Evolutionary conservation across 163 green algal species (phyloP).

Genomic region (Chlamydomonas reinhardtii): DNA sequence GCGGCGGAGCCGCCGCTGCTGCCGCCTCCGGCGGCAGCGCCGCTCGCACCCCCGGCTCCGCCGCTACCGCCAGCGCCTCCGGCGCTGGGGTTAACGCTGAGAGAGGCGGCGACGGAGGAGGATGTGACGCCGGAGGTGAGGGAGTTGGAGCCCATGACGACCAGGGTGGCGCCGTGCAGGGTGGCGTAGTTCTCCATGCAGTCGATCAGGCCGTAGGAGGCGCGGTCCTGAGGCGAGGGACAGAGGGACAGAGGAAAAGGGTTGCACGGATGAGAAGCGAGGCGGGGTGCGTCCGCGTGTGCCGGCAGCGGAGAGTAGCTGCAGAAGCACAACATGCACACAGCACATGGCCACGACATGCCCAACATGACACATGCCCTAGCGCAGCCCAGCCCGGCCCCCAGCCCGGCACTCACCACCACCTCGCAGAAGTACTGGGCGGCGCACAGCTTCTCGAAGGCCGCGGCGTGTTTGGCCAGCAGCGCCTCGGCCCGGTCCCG

Average conservation of each 20-base stretch:
- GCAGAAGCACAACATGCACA: too few relatives aligned
- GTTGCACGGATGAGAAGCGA: too few relatives aligned
- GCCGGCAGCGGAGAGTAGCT: too few relatives aligned
- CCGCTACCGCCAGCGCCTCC: not conserved
- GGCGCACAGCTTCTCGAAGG: conserved; percentile 5
- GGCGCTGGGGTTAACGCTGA: not conserved
- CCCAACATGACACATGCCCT: too few relatives aligned
- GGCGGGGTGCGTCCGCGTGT: too few relatives aligned
- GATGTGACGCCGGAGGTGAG: conserved; percentile 12
- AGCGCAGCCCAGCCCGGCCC: too few relatives aligned
- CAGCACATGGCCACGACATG: too few relatives aligned
- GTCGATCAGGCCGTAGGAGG: conserved; percentile 23
- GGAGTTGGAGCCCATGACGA: conserved; percentile 27
- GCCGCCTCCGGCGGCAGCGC: not conserved
- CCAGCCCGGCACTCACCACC: conserved; percentile 1
- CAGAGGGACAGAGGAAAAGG: too few relatives aligned
- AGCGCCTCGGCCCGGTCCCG: not conserved
- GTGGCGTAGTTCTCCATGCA: conserved; percentile 22
- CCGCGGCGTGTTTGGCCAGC: conserved; percentile 3
- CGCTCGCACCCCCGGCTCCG: not conserved
- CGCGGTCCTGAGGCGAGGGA: conserved; percentile 3
- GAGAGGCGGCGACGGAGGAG: not conserved
- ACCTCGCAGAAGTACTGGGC: conserved; percentile 16
- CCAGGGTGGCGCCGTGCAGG: not conserved
- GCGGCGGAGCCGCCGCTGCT: not conserved